phyloP scores from a whole-genome alignment of 805 yeast genomes.

The Yamadazyma olivae region DNA sequence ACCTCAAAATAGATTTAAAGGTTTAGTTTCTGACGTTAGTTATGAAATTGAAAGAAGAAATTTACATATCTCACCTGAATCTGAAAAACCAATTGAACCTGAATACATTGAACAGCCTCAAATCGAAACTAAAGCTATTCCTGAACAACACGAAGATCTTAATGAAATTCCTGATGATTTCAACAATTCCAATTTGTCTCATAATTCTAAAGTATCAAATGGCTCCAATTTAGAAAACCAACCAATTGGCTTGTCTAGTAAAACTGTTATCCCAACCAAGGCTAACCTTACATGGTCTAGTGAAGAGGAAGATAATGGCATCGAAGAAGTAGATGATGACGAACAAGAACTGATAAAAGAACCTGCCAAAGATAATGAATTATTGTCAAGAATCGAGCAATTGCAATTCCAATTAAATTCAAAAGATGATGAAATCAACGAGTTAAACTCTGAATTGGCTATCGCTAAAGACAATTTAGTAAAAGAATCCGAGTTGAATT shows the following conservation, averaged over 20 bases:
- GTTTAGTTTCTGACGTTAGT: constrained; percentile 83
- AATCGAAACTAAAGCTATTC: too few relatives aligned
- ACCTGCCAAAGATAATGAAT: neutral
- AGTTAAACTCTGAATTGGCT: constrained; percentile 7
- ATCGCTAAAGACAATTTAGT: constrained; percentile 6
- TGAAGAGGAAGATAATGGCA: constrained; percentile 65
- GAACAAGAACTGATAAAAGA: neutral
- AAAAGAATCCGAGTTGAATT: constrained; percentile 6
- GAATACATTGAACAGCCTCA: too few relatives aligned
- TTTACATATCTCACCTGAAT: constrained; percentile 35
- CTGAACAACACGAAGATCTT: neutral
- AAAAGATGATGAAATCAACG: constrained; percentile 1
- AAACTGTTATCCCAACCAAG: constrained; percentile 79
- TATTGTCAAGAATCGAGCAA: neutral
- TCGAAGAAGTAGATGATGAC: constrained; percentile 7
- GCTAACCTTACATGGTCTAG: constrained; percentile 87
- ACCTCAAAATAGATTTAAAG: constrained; percentile 80
- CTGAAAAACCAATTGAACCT: neutral
- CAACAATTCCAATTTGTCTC: constrained; percentile 3
- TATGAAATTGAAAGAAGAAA: constrained; percentile 81
- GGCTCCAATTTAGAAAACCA: constrained; percentile 12
- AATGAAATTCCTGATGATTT: neutral
- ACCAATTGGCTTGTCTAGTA: constrained; percentile 50
- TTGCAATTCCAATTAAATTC: neutral
- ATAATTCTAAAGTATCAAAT: constrained; percentile 1